Base-by-base conservation (phyloP, 2,329 filamentous ascomycete genomes). In the Colletotrichum theobromicola region DNA sequence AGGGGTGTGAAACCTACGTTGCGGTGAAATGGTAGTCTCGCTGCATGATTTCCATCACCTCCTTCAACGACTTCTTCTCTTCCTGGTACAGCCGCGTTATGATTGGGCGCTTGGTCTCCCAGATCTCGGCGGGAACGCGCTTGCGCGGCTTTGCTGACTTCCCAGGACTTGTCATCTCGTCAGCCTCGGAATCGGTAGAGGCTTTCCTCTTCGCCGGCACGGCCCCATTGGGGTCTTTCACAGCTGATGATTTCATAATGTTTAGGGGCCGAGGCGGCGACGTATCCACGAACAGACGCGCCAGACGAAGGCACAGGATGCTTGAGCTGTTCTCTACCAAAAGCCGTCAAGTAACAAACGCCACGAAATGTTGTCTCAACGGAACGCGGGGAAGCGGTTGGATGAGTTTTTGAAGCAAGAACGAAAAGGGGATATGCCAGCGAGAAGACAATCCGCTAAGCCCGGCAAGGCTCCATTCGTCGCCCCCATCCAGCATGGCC, bases 71-170 rank as follows among this genome's bases (percentile, higher is more conserved):
- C 37, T 80, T 81, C 76, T 85, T 85, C 76, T 85, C 82, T 61
- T 85, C 84, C 68, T 85, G 80, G 72, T 86, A 86, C 62, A 86
- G 76, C 21, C 76, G 79, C 58, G 82, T 84, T 72, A 86, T 86
- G 62, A 81, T 79, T 46, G 82, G 79, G 8, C 81, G 79, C 75
- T 81, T 82, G 75, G 80, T 79, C 71, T 83, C 82, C 82, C 82
- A 83, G 32, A 82, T 77, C 15, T 80, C 77, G 34, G 78, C 79
- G 26, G 82, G 81, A 32, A 83, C 81, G 18, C 82, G 80, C 74
- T 81, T 83, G n/a, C 76, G 67, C 62, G 70, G 42, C 60, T 72
- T 76, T 32, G 72, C 30, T 32, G 60, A 57, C 42, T 70, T 53
- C 30, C 66, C 66, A n/a, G 53, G 34, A 46, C 80, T 80, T 68